Evolutionary conservation across 192 early-diverging fungal genomes (phyloP).

Genomic region (Backusella westeae): DNA sequence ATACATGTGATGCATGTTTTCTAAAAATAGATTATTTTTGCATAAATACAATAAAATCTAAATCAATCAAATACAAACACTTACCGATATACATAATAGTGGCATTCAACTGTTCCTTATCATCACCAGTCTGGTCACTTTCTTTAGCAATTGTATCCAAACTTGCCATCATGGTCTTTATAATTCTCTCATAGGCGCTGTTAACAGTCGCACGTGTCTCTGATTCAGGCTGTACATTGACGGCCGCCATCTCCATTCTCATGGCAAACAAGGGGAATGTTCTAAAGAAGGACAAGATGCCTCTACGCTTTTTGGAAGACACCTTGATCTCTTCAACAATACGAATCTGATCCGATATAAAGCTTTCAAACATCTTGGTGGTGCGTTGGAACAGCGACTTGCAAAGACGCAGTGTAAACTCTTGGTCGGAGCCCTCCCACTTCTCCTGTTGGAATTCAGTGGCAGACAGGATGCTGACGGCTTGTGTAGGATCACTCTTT

Average conservation of each 20-base stretch:
- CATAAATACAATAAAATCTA: too few relatives aligned
- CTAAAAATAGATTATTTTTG: slow-evolving; percentile 35
- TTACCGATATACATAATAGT: slow-evolving; percentile 79
- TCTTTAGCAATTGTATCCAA: slow-evolving; percentile 80
- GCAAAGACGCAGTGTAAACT: slow-evolving; percentile 64
- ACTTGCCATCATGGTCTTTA: slow-evolving; percentile 83
- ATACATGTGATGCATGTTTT: slow-evolving; percentile 96
- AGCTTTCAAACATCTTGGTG: slow-evolving; percentile 74
- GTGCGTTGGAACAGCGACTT: slow-evolving; percentile 64
- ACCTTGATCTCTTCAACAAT: slow-evolving; percentile 91
- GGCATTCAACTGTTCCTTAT: slow-evolving; percentile 87
- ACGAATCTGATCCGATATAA: slow-evolving; percentile 83
- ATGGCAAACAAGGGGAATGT: slow-evolving; percentile 90
- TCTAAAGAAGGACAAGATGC: slow-evolving; percentile 85
- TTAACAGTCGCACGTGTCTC: slow-evolving; percentile 71
- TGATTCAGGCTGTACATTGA: slow-evolving; percentile 52
- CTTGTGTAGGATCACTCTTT: slow-evolving; percentile 66
- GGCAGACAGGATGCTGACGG: slow-evolving; percentile 83
- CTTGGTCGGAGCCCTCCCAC: slow-evolving; percentile 70
- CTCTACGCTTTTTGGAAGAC: slow-evolving; percentile 81
- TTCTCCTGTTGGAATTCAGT: slow-evolving; percentile 70
- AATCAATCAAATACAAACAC: background rate
- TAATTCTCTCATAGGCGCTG: slow-evolving; percentile 78
- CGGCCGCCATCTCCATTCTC: slow-evolving; percentile 65
- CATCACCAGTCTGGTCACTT: slow-evolving; percentile 77